phyloP scores from a whole-genome alignment of 1,284 basidiomycete species.

The Ustilago shanxiensis region DNA sequence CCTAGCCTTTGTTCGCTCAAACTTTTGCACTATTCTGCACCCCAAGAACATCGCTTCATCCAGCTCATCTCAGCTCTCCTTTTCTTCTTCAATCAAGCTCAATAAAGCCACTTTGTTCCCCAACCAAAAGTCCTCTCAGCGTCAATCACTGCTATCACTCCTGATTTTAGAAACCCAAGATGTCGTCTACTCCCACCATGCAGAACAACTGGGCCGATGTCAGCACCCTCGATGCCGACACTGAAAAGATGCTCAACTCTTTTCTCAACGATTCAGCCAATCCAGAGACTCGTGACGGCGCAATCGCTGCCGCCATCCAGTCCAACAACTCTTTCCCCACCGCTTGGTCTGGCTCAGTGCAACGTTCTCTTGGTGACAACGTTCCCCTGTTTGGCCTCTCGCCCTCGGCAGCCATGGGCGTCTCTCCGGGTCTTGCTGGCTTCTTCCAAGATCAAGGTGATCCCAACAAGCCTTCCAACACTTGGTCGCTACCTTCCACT shows the following conservation, averaged over 20 bases:
- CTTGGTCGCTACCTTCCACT: constrained; percentile 20
- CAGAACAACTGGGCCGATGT: constrained; percentile 32
- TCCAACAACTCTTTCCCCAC: neutral
- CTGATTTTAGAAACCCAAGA: no score
- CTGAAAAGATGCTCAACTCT: constrained; percentile 40
- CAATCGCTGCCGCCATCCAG: neutral
- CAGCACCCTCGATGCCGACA: constrained; percentile 26
- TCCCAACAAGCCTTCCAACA: constrained; percentile 3
- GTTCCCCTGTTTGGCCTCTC: constrained; percentile 27
- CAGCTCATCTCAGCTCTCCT: neutral
- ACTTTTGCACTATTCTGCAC: constrained; percentile 42
- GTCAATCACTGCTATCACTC: no score
- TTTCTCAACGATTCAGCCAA: constrained; percentile 13
- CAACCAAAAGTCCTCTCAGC: neutral
- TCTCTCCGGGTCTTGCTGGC: constrained; percentile 24
- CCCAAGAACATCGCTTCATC: constrained; percentile 6
- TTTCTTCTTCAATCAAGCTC: neutral
- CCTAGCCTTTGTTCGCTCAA: constrained; percentile 9
- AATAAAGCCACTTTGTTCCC: no score
- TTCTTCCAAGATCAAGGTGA: constrained; percentile 16
- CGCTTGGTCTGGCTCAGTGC: constrained; percentile 15
- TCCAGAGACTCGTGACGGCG: neutral
- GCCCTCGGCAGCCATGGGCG: constrained; percentile 16
- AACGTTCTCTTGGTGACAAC: constrained; percentile 15
- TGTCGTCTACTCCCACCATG: constrained; percentile 15